Base-by-base conservation (phyloP, 257 asterid genomes). In the Voacanga thouarsii region DNA sequence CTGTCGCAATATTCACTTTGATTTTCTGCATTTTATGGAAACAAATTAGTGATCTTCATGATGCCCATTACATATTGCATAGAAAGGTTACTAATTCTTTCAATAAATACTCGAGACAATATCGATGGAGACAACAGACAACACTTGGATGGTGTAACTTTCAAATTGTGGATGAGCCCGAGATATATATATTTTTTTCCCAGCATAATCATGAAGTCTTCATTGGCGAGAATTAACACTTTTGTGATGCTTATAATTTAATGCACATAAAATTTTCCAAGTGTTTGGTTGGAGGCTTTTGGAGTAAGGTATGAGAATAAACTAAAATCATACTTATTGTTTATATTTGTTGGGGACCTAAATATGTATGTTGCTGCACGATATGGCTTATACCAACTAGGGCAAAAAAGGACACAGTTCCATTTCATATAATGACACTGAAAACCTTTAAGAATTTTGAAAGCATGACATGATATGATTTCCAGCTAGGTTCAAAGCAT, bases 1-100 rank as follows among this genome's bases (percentile, higher is more conserved):
- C 88, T 88, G 3, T 78, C 94, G 30, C 88, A 77, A 12, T 75
- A 85, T n/a, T 93, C 93, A 59, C 90, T 90, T 49, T 75, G 87
- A 37, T 70, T 86, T 19, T 87, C 98, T 93, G 87, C 82, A 80
- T 24, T 12, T 45, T 37, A 33, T 6, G 19, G 45, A 71, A 0
- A 18, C 3, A 63, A 78, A 30, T 64, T 30, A 65, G 71, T 28
- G 18, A 15, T 28, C 68, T 26, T 55, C 7, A 26, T 61, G 3
- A 63, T 30, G 16, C 57, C 8, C 28, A 28, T 26, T 3, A 64
- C 6, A 10, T 26, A 28, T 65, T 30, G 4, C 45, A 30, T 23
- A 57, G 64, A 60, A 0, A 11, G 7, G 39, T 26, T 60, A 5
- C 11, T 0, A 60, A 10, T n/a, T 6, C 14, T 24, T 51, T 24